Evolutionary conservation across 208 protist species (phyloP), one percentile per base, ranked within the genome.

Genomic region (Leishmania gerbilli): DNA sequence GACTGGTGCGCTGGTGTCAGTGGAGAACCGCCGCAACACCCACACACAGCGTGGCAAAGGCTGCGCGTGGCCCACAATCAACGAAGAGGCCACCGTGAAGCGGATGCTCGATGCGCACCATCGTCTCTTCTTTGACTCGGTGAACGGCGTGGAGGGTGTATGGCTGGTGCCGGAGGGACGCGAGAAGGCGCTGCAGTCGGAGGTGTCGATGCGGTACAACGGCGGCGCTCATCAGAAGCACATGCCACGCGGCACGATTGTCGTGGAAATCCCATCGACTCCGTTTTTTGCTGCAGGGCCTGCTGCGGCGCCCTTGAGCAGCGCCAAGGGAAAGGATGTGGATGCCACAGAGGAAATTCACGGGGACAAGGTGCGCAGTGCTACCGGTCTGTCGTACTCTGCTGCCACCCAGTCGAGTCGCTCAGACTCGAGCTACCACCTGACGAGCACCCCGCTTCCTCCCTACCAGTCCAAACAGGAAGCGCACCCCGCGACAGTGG

Each of bases 21-120:
- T 94, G 34, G 92, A 96, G 77, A 96, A 96, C 72, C 90, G 91
- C 78, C 89, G 87, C 51, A 89, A 96, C 84, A 75, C 81, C 40
- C 47, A 77, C 56, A 93, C 91, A 15, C 79, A 85, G 49, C 82
- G 85, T 47, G 92, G 92, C n/a, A 94, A 94, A 80, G 92, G 92
- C 37, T 96, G 92, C 79, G 90, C 89, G 27, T 96, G 92, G 92
- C 86, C 89, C 67, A 91, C 83, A 1, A 74, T 96, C n/a, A 37
- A 64, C 67, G 85, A 86, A 53, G 77, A 88, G 7, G 79, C 69
- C 62, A 86, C 88, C 17, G 87, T 84, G 42, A 53, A 80, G 56
- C 78, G 79, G 42, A 81, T 95, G 49, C 85, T 93, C 65, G 71
- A 74, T 37, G 83, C 84, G 69, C 86, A 95, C 72, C 92, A 94